Percentiles rank a stretch among this genome's conserved stretches.
Conservation (phyloP, 768 basidiomycete genomes). For the Pulveroboletus sp. region DNA sequence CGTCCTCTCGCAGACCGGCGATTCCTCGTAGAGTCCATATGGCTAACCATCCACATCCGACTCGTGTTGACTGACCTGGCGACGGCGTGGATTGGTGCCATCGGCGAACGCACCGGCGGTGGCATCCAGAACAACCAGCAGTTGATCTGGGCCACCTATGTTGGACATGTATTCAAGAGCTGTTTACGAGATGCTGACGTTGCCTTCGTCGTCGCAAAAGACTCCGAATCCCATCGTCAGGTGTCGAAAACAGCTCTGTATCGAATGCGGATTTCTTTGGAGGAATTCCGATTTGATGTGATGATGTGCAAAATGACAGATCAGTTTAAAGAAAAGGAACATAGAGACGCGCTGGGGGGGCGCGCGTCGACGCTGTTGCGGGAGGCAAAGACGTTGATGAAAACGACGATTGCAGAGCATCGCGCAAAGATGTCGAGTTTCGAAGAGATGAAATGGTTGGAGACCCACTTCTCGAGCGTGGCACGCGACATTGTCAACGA, state of each 20-base stretch:
- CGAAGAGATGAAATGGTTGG: constrained; percentile 39
- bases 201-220: constrained; percentile 44
- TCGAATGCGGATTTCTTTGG: constrained; percentile 44
- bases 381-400: constrained; percentile 5
- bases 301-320: constrained; percentile 27
- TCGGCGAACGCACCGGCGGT: constrained; percentile 19
- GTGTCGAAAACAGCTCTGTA: constrained; percentile 44
- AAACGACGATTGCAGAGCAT: constrained; percentile 4
- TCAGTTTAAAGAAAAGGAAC: constrained; percentile 13
- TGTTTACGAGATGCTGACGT: constrained; percentile 46
- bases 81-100: constrained; percentile 36
- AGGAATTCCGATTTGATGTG: constrained; percentile 49
- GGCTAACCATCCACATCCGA: constrained; percentile 52
- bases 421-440: constrained; percentile 23
- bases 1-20: constrained; percentile 58
- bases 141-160: constrained; percentile 46
- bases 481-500: constrained; percentile 42
- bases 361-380: constrained; percentile 15
- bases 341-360: constrained; percentile 19
- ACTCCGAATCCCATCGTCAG: constrained; percentile 54
- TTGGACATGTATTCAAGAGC: constrained; percentile 43
- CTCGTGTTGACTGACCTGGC: constrained; percentile 48
- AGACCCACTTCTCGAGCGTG: constrained; percentile 37
- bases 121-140: constrained; percentile 27
- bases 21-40: constrained; percentile 60